Percentiles rank a stretch among this genome's conserved stretches.
phyloP scores from a whole-genome alignment of 352 stramenopile species.

The Blastocystis hominis region DNA sequence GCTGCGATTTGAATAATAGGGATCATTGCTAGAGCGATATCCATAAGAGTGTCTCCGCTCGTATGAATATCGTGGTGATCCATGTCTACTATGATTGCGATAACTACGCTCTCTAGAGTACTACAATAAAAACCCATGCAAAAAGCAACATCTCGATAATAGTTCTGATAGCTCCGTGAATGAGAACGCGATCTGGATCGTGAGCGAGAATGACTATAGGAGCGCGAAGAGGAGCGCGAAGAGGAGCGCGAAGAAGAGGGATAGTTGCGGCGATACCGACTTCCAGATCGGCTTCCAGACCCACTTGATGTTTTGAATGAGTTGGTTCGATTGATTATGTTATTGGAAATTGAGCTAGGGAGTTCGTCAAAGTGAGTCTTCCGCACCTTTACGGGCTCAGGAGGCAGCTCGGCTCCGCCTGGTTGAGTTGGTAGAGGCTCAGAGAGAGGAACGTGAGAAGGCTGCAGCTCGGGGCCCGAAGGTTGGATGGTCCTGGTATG shows the following conservation, averaged over 20 bases:
- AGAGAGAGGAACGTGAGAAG: neutral
- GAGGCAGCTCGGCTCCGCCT: neutral
- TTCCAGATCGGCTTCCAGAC: neutral
- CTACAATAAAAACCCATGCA: neutral
- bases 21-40: neutral
- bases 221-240: neutral
- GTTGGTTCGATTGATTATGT: neutral
- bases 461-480: neutral
- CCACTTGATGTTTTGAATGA: neutral
- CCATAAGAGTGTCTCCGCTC: neutral
- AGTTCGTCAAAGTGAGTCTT: neutral
- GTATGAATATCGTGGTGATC: neutral
- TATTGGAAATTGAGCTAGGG: neutral
- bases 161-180: neutral
- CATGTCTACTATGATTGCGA: neutral
- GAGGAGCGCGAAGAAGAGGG: neutral
- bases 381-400: neutral
- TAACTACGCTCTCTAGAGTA: constrained; percentile 9
- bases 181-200: neutral
- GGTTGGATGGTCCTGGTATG: neutral
- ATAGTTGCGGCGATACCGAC: neutral
- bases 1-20: neutral
- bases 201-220: neutral
- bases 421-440: neutral
- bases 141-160: neutral